Evolutionary conservation across 345 rosid species (phyloP).

Genomic region (Eucalyptus regnans): DNA sequence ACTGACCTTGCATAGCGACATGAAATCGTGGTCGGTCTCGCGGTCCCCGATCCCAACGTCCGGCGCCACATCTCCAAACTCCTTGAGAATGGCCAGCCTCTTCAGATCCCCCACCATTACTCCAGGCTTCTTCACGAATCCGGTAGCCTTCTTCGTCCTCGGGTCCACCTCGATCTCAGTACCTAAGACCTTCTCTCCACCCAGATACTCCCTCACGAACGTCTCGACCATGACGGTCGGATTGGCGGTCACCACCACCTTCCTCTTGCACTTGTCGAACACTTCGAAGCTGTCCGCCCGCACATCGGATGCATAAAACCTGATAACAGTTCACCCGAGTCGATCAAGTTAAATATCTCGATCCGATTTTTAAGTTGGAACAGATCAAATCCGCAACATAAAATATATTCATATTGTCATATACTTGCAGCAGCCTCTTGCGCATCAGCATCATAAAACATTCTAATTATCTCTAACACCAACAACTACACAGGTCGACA

Average conservation of each 20-base stretch:
- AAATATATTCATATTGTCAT: neutral
- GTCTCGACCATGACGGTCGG: slow-evolving; percentile 91
- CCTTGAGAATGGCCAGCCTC: slow-evolving; percentile 59
- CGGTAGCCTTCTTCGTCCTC: slow-evolving; percentile 67
- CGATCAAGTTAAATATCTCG: neutral
- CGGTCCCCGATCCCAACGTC: slow-evolving; percentile 88
- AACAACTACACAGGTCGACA: neutral
- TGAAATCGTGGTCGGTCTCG: slow-evolving; percentile 72
- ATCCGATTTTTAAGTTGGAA: neutral
- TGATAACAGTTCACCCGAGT: neutral
- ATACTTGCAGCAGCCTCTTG: neutral
- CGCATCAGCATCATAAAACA: neutral
- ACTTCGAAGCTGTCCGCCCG: slow-evolving; percentile 74
- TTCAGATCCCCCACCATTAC: slow-evolving; percentile 65
- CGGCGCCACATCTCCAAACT: slow-evolving; percentile 57
- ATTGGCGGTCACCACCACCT: slow-evolving; percentile 94
- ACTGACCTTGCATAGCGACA: slow-evolving; percentile 87
- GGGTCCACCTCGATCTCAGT: slow-evolving; percentile 88
- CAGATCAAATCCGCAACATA: neutral
- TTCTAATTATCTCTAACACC: neutral
- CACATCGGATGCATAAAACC: slow-evolving; percentile 90
- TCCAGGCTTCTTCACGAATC: slow-evolving; percentile 83
- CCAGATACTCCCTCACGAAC: slow-evolving; percentile 80
- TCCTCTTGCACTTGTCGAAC: slow-evolving; percentile 74
- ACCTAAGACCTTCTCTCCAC: slow-evolving; percentile 86